phyloP scores from a whole-genome alignment of 108 stramenopile genomes.

The Fragilariopsis cylindrus region DNA sequence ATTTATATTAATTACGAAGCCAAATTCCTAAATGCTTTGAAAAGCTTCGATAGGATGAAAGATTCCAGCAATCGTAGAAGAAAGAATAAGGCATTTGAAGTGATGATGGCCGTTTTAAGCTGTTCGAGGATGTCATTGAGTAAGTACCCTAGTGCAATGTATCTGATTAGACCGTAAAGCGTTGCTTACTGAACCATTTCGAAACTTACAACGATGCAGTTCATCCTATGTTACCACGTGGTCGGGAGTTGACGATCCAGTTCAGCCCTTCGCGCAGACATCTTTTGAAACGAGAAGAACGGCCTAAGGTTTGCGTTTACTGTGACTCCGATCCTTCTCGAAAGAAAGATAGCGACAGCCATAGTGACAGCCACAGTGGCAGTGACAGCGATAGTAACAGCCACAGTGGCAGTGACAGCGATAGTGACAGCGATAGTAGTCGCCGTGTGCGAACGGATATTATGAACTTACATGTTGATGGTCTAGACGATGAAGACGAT shows the following conservation, averaged over 20 bases:
- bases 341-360: background rate
- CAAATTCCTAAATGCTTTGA: slow-evolving; percentile 26
- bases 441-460: background rate
- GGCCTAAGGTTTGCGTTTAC: slow-evolving; percentile 27
- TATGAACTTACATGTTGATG: background rate
- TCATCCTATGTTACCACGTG: background rate
- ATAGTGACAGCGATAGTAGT: background rate
- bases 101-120: slow-evolving; percentile 38
- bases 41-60: slow-evolving; percentile 21
- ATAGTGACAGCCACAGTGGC: background rate
- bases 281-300: slow-evolving; percentile 31
- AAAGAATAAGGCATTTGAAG: slow-evolving; percentile 21
- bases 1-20: slow-evolving; percentile 38
- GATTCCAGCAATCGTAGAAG: slow-evolving; percentile 9
- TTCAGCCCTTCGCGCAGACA: background rate
- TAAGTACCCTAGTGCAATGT: too few relatives aligned
- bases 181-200: background rate
- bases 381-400: background rate
- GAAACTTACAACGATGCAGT: background rate
- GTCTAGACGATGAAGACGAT: background rate
- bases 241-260: background rate
- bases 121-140: slow-evolving; percentile 25
- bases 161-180: too few relatives aligned
- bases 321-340: slow-evolving; percentile 20
- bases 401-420: background rate